A percentile compares a stretch with the other conserved stretches of the same genome.
Conservation (phyloP, 1,139 yeast species). For the Taphrina flavorubra region DNA sequence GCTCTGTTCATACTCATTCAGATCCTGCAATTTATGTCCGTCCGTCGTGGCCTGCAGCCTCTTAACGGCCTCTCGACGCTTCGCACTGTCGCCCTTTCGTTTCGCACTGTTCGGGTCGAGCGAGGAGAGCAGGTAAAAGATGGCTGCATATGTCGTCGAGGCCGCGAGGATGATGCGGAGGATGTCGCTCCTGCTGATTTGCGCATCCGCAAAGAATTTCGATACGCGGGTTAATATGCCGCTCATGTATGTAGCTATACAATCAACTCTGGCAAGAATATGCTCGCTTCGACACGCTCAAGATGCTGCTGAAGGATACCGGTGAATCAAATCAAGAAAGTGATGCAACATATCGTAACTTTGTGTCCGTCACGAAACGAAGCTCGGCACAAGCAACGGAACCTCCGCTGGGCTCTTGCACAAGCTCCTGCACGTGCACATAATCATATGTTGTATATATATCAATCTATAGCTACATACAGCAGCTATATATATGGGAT, state of each 20-base stretch:
- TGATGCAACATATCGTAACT: no score
- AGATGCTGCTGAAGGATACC: not conserved
- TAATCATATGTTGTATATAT: no score
- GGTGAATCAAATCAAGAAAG: no score
- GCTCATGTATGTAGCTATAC: slow-evolving; percentile 11
- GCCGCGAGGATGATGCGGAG: slow-evolving; percentile 35
- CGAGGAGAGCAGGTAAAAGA: slow-evolving; percentile 33
- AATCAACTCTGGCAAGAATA: not conserved
- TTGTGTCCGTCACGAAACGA: no score
- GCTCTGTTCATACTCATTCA: slow-evolving; percentile 78
- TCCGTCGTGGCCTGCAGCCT: slow-evolving; percentile 34
- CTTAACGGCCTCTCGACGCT: slow-evolving; percentile 35
- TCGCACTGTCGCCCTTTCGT: slow-evolving; percentile 25
- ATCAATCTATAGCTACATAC: no score
- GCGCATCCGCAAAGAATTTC: slow-evolving; percentile 24
- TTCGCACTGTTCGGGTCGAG: slow-evolving; percentile 27
- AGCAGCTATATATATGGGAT: no score
- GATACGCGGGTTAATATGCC: slow-evolving; percentile 21
- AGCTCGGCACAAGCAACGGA: no score
- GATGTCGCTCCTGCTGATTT: slow-evolving; percentile 30
- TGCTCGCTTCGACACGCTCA: not conserved
- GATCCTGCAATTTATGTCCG: slow-evolving; percentile 49
- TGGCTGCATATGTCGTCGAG: slow-evolving; percentile 39
- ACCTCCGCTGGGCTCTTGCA: no score
- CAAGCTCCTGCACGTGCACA: no score